Evolutionary conservation across 768 basidiomycete species (phyloP).

Genomic region (Psilocybe tampanensis): DNA sequence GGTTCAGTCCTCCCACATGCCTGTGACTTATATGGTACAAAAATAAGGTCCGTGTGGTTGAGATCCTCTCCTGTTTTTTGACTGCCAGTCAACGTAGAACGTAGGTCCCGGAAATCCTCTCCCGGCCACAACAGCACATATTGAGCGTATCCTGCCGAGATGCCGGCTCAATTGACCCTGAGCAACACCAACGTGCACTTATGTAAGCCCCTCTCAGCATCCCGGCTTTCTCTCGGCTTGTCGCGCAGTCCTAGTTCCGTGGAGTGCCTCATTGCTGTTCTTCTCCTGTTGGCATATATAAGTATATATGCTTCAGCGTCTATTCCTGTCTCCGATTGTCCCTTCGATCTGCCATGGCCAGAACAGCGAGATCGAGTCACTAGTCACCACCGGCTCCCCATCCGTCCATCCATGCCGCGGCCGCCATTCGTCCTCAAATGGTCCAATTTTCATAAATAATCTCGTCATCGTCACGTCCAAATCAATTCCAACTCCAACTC

Average conservation of each 20-base stretch:
- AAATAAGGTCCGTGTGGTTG: constrained; percentile 4
- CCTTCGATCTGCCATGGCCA: no score
- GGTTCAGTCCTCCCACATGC: constrained; percentile 5
- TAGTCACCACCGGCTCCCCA: no score
- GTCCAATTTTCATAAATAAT: no score
- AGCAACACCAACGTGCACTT: neutral
- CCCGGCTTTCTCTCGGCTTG: neutral
- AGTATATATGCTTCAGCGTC: neutral
- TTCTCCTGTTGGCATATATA: no score
- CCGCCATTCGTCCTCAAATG: no score
- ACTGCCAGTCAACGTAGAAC: constrained; percentile 1
- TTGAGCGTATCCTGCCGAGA: constrained; percentile 27
- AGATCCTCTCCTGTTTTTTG: constrained; percentile 4
- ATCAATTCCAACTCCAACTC: no score
- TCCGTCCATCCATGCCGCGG: no score
- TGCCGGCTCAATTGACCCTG: constrained; percentile 26
- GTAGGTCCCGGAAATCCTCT: neutral
- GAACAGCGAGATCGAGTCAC: no score
- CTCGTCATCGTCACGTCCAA: no score
- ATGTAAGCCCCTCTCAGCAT: neutral
- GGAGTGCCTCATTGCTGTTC: no score
- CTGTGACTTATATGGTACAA: constrained; percentile 5
- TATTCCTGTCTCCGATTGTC: no score
- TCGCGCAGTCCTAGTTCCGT: neutral
- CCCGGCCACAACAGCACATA: neutral